phyloP scores from a whole-genome alignment of 148 eudicot species.

The Vaccinium macrocarpon region DNA sequence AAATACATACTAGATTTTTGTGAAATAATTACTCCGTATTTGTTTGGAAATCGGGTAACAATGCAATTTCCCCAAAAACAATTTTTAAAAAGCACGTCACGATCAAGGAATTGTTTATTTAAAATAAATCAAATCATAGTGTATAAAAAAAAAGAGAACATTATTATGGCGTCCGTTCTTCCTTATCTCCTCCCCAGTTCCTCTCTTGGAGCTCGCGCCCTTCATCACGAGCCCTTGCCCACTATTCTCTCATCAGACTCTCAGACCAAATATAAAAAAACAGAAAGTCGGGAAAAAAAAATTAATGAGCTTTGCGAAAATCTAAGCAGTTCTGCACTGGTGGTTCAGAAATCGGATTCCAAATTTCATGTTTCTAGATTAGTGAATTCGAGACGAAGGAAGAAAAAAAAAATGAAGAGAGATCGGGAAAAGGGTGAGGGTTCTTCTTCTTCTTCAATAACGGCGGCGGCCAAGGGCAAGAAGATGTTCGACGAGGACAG shows the following conservation, averaged over 20 bases:
- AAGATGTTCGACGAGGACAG: constrained; percentile 40
- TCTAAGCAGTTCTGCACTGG: constrained; percentile 18
- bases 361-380: constrained; percentile 9
- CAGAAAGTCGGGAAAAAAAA: not conserved
- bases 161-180: constrained; percentile 22
- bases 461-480: constrained; percentile 32
- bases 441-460: constrained; percentile 16
- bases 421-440: constrained; percentile 27
- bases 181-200: constrained; percentile 40
- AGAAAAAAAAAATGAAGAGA: constrained; percentile 34
- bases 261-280: not conserved
- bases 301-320: constrained; percentile 18
- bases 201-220: constrained; percentile 54
- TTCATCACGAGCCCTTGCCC: constrained; percentile 32
- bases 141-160: not conserved
- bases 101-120: not conserved
- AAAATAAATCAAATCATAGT: no score
- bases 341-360: not conserved
- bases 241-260: not conserved
- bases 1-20: no score
- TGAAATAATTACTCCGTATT: no score
- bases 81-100: not conserved
- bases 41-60: no score
- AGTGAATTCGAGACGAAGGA: not conserved
- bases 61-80: no score